phyloP scores from a whole-genome alignment of 2,329 filamentous ascomycete genomes.

The Dactylonectria estremocensis region DNA sequence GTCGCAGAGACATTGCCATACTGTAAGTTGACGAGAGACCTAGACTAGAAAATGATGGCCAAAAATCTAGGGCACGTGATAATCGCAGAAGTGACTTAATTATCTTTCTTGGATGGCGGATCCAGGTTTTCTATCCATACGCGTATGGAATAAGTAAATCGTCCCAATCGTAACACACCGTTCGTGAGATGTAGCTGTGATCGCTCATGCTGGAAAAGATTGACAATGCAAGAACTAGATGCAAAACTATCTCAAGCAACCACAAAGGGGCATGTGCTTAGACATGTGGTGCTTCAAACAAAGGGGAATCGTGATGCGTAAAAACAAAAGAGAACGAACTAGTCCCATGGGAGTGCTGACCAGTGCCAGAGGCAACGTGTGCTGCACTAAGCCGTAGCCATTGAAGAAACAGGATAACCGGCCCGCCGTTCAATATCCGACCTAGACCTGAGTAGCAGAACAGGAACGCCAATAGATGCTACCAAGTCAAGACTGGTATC shows the following conservation, averaged over 20 bases:
- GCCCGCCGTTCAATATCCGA: constrained; percentile 8
- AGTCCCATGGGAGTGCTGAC: constrained; percentile 17
- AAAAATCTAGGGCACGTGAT: too few species aligned
- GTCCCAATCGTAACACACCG: not conserved
- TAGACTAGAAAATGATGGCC: too few species aligned
- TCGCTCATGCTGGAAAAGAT: constrained; percentile 22
- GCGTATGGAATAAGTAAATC: too few species aligned
- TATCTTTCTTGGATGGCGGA: too few species aligned
- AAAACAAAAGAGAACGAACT: constrained; percentile 6
- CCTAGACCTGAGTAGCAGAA: constrained; percentile 10
- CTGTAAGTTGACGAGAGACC: too few species aligned
- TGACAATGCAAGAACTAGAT: constrained; percentile 19
- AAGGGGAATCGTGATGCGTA: constrained; percentile 32
- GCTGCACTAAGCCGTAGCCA: not conserved
- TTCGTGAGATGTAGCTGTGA: constrained; percentile 17
- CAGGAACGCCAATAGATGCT: constrained; percentile 30
- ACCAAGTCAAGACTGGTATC: constrained; percentile 30
- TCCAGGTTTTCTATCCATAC: too few species aligned
- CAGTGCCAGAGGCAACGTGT: constrained; percentile 9
- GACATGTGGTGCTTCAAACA: constrained; percentile 23
- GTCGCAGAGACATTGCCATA: too few species aligned
- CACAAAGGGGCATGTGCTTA: constrained; percentile 16
- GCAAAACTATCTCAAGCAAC: constrained; percentile 17
- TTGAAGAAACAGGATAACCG: constrained; percentile 12
- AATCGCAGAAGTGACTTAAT: too few species aligned